phyloP scores from a whole-genome alignment of 108 stramenopile species.

The Nitzschia sp. region DNA sequence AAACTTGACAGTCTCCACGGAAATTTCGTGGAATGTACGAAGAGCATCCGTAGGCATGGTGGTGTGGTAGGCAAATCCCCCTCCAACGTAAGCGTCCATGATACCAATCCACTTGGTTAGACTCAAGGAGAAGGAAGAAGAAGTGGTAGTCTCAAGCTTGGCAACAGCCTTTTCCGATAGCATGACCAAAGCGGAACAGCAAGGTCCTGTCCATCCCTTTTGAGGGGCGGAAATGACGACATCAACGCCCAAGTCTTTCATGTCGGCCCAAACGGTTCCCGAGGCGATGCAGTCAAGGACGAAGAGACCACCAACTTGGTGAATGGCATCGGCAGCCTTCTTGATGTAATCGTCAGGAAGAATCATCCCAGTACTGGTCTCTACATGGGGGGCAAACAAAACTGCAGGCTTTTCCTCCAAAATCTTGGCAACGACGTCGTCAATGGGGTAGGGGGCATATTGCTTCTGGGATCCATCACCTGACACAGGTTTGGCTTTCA shows the following conservation, averaged over 20 bases:
- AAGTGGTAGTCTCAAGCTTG: constrained; percentile 59
- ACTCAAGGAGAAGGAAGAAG: constrained; percentile 84
- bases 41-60: constrained; percentile 93
- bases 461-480: constrained; percentile 53
- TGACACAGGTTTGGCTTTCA: constrained; percentile 70
- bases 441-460: constrained; percentile 82
- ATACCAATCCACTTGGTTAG: constrained; percentile 84
- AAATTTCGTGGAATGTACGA: constrained; percentile 85
- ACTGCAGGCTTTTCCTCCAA: constrained; percentile 78
- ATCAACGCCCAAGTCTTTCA: constrained; percentile 90
- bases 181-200: constrained; percentile 83
- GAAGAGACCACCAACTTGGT: constrained; percentile 87
- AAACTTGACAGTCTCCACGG: constrained; percentile 79
- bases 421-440: constrained; percentile 80
- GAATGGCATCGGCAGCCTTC: constrained; percentile 72
- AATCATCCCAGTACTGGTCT: constrained; percentile 91
- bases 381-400: constrained; percentile 89
- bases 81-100: constrained; percentile 83
- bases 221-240: constrained; percentile 90
- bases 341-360: constrained; percentile 88
- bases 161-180: constrained; percentile 69
- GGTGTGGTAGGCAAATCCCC: constrained; percentile 90
- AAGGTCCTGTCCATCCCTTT: constrained; percentile 94
- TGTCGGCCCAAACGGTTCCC: constrained; percentile 91
- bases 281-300: constrained; percentile 91